phyloP scores from a whole-genome alignment of 179 eudicot genomes.

The Silene coronaria region DNA sequence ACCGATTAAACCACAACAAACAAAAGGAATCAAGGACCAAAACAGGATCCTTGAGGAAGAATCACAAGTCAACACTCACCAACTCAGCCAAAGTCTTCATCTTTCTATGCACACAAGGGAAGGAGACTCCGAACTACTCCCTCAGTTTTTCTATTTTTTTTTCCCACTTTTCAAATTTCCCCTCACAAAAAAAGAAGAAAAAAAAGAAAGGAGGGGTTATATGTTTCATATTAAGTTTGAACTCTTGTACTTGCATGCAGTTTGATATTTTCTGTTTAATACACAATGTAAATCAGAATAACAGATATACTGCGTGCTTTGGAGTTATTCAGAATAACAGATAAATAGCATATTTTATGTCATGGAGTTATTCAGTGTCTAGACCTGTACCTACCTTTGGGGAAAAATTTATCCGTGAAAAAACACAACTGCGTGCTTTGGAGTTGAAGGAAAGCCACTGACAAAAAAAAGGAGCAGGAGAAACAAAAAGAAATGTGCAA shows the following conservation, averaged over 20 bases:
- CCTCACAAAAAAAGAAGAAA: neutral
- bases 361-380: neutral
- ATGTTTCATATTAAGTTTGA: neutral
- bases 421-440: neutral
- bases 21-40: neutral
- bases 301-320: no score
- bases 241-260: neutral
- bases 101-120: neutral
- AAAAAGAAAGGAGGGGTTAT: neutral
- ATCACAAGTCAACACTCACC: neutral
- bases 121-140: neutral
- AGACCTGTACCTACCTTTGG: neutral
- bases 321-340: no score
- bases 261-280: no score
- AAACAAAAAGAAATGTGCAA: neutral
- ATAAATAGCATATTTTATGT: neutral
- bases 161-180: neutral
- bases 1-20: neutral
- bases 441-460: neutral
- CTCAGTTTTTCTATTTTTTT: no score
- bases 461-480: neutral
- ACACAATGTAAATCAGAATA: neutral
- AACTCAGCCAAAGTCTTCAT: neutral
- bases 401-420: neutral
- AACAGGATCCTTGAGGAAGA: neutral